phyloP scores from a whole-genome alignment of 257 asterid genomes.

The Nicotiana otophora region DNA sequence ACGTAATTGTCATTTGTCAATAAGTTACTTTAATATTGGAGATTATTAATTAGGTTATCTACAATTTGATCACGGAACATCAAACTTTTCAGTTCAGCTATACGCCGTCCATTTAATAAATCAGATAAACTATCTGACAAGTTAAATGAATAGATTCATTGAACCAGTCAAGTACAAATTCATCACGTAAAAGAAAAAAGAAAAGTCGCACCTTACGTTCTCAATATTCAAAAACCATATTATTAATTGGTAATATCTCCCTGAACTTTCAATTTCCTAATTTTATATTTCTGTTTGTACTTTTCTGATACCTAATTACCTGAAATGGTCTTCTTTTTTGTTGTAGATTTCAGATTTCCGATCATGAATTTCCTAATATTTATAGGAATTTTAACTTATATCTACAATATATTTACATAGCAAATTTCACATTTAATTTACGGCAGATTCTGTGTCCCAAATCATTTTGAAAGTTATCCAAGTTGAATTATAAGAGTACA shows the following conservation, averaged over 20 bases:
- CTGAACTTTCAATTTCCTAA: not conserved
- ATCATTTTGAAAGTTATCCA: no score
- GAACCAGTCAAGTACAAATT: not conserved
- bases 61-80: conserved; percentile 1
- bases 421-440: no score
- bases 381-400: no score
- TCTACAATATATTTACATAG: no score
- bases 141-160: not conserved
- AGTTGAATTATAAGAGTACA: no score
- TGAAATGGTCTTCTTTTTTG: no score
- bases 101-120: not conserved
- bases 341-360: no score
- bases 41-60: not conserved
- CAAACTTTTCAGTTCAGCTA: not conserved
- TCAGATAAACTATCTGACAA: not conserved
- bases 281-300: not conserved
- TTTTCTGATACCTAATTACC: not conserved
- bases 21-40: not conserved
- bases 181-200: not conserved
- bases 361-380: no score
- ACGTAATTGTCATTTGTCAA: conserved; percentile 1
- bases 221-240: not conserved
- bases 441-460: no score
- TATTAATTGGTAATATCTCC: not conserved
- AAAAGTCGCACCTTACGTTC: not conserved